Base-by-base conservation (phyloP, 2,329 filamentous ascomycete genomes). In the Ophiocordyceps robertsii region DNA sequence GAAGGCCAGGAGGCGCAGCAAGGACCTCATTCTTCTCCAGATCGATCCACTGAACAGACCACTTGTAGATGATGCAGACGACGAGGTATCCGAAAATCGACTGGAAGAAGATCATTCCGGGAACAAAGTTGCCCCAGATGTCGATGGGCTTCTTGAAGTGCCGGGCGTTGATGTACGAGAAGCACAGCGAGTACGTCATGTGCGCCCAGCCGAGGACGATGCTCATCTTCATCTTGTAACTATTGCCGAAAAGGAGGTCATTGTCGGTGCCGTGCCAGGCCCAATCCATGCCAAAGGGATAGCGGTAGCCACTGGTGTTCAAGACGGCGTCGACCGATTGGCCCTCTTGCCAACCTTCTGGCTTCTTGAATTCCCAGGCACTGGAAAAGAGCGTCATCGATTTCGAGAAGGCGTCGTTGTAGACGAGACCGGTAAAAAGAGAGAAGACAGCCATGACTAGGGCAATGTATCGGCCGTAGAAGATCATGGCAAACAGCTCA, bases 221-320 rank as follows among this genome's bases (percentile, higher is more conserved):
- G 69, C 86, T 93, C 67, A 98, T 84, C 73, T 98, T 98, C 92
- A 98, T 98, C 80, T 98, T 98, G 75, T 92, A 93, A 65, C 85
- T 93, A 82, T 98, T 98, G 61, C 79, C 84, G 68, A 98, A 98
- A 40, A 98, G 75, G 17, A 98, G 73, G 47, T 93, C 84, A 56
- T 98, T 98, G 56, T 96, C 90, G 12, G 88, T 84, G 46, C 84
- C 88, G 61, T 98, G 93, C 92, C 92, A 98, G 57, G 82, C 84
- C 80, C 82, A 95, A 59, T 98, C 92, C 46, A 98, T 67, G 52
- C 92, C 92, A 57, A 98, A 95, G 14, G 93, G 90, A 61, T 95
- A 98, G 41, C 88, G 82, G 65, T 95, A 89, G 45, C 74, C 75
- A 39, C 77, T 67, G 33, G 64, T 62, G 53, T 80, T 82, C 44